Conservation (phyloP, 805 yeast genomes). For the Pichia ethanolica region DNA sequence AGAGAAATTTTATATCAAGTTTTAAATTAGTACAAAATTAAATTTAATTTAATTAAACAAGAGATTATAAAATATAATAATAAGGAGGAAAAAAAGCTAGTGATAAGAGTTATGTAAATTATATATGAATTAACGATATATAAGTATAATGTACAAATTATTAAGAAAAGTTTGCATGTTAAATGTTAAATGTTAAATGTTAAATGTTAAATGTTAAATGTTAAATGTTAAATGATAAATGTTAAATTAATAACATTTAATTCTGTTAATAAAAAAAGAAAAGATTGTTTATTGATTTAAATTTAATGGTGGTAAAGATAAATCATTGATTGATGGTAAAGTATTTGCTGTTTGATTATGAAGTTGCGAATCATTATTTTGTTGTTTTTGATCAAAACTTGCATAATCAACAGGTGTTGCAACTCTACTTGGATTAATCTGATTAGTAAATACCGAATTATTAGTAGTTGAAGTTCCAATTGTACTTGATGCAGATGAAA, state of each 20-base stretch:
- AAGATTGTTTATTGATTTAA: slow-evolving; percentile 21
- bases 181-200: not conserved
- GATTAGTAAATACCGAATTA: slow-evolving; percentile 3
- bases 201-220: not conserved
- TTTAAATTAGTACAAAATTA: not conserved
- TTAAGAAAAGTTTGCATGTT: no score
- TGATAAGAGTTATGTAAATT: no score
- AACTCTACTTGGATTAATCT: slow-evolving; percentile 3
- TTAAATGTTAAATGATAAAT: not conserved
- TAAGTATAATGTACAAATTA: no score
- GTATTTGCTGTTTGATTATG: not conserved
- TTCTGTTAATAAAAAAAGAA: not conserved
- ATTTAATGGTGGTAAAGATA: slow-evolving; percentile 27
- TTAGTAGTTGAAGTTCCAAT: not conserved
- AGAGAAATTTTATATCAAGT: slow-evolving; percentile 2
- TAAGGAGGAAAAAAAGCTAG: no score
- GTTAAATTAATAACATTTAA: not conserved
- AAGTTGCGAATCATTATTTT: not conserved
- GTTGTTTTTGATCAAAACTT: not conserved
- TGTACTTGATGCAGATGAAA: not conserved
- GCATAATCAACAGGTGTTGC: slow-evolving; percentile 4
- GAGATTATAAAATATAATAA: no score
- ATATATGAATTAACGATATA: no score
- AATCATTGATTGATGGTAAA: slow-evolving; percentile 24
- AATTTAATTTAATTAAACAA: no score